Percentiles rank a stretch among this genome's conserved stretches.
Conservation (phyloP, 495 filamentous ascomycete species). For the Apodospora peruviana region DNA sequence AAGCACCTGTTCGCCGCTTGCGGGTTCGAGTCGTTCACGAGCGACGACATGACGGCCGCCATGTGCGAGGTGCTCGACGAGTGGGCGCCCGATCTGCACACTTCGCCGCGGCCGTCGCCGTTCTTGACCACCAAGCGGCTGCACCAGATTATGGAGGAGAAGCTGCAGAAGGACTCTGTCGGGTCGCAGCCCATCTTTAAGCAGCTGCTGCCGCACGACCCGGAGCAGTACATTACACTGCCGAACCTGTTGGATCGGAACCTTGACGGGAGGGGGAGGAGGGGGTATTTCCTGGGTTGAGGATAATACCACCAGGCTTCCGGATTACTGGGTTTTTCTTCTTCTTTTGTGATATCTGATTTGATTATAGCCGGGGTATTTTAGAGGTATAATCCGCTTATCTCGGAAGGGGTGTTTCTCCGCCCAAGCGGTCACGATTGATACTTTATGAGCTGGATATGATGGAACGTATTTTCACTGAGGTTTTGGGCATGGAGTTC, state of each 20-base stretch:
- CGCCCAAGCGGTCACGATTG: too few species aligned
- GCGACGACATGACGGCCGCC: conserved; percentile 30
- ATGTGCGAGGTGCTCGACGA: conserved; percentile 26
- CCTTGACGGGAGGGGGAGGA: too few species aligned
- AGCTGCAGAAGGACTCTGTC: conserved; percentile 19
- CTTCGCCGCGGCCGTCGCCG: background rate
- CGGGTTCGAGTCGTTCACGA: conserved; percentile 29
- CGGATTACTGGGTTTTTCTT: too few species aligned
- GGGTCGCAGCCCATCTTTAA: conserved; percentile 31
- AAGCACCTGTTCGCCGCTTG: conserved; percentile 31
- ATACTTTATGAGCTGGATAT: too few species aligned
- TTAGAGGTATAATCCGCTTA: too few species aligned
- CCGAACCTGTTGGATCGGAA: conserved; percentile 11
- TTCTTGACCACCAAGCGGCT: conserved; percentile 25
- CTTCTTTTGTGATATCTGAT: too few species aligned
- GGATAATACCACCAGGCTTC: too few species aligned
- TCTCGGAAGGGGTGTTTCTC: too few species aligned
- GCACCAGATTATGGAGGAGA: conserved; percentile 29
- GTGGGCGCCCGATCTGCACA: conserved; percentile 4
- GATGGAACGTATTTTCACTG: too few species aligned
- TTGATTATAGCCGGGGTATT: too few species aligned
- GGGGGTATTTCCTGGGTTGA: too few species aligned
- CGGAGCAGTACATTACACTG: conserved; percentile 28
- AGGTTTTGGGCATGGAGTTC: too few species aligned
- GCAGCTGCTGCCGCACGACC: conserved; percentile 27